A percentile compares a stretch with the other conserved stretches of the same genome.
These are phyloP conservation scores for Anethum foeniculum DNA, from an alignment of 140 eudicot genomes.

Conservation along the genomic window DNA sequence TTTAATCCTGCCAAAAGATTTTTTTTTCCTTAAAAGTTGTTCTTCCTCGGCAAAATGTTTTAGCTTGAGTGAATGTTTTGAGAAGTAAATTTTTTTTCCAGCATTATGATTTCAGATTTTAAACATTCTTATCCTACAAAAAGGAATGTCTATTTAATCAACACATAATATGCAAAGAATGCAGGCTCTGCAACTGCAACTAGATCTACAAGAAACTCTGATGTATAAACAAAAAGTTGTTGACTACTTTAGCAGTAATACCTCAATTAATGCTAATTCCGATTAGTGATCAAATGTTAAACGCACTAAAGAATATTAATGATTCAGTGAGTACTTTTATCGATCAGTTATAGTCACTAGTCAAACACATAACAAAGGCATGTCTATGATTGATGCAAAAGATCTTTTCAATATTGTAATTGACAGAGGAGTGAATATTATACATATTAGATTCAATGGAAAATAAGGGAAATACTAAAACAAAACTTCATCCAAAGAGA, in stretches of 20 bases:
- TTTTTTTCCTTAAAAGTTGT: not conserved
- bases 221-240: not conserved
- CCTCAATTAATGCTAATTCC: not conserved
- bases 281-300: not conserved
- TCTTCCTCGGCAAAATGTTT: not conserved
- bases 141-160: not conserved
- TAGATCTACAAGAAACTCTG: not conserved
- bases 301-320: not conserved
- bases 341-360: not conserved
- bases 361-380: not conserved
- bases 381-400: not conserved
- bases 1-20: slow-evolving; percentile 44
- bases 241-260: not conserved
- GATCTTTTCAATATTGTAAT: not conserved
- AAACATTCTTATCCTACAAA: not conserved
- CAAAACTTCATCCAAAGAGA: not conserved
- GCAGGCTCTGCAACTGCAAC: not conserved
- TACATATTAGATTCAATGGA: not conserved
- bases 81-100: not conserved
- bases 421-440: not conserved
- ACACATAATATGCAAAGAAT: slow-evolving; percentile 4
- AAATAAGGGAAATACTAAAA: not conserved
- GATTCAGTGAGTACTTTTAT: not conserved
- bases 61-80: not conserved
- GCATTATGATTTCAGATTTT: not conserved